These are phyloP conservation scores for Mycena chlorophos DNA, from an alignment of 768 basidiomycete genomes.

Conservation along the genomic window DNA sequence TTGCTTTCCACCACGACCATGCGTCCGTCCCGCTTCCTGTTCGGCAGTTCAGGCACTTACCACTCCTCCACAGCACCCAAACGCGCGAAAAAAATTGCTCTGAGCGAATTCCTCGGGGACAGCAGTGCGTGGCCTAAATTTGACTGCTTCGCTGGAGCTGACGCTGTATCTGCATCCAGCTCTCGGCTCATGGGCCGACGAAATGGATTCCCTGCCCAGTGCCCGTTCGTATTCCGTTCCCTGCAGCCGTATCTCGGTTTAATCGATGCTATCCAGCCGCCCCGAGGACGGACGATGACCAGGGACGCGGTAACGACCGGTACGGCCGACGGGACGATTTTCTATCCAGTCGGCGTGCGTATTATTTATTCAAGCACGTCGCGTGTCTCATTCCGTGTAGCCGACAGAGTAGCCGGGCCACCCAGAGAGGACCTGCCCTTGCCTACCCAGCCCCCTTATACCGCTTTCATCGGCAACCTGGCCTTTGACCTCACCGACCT, in stretches of 20 bases:
- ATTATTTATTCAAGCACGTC: constrained; percentile 15
- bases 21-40: constrained; percentile 12
- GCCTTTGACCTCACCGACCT: constrained; percentile 87
- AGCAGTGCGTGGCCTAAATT: constrained; percentile 52
- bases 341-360: constrained; percentile 58
- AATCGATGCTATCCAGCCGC: constrained; percentile 52
- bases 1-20: constrained; percentile 6
- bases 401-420: constrained; percentile 55
- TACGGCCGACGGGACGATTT: constrained; percentile 66
- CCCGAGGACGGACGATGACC: constrained; percentile 66
- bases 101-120: constrained; percentile 92
- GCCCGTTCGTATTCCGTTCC: constrained; percentile 70
- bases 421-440: constrained; percentile 91
- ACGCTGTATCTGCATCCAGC: constrained; percentile 43
- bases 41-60: neutral
- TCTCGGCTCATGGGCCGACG: constrained; percentile 97
- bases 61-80: constrained; percentile 67
- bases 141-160: constrained; percentile 11
- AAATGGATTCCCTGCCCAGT: constrained; percentile 90
- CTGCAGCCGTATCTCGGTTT: constrained; percentile 5
- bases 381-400: constrained; percentile 29
- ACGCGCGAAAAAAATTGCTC: constrained; percentile 89
- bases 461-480: constrained; percentile 95
- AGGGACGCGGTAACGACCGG: constrained; percentile 52
- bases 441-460: constrained; percentile 93